Base-by-base conservation (phyloP, 257 asterid species). In the Dorcoceras hygrometricum region DNA sequence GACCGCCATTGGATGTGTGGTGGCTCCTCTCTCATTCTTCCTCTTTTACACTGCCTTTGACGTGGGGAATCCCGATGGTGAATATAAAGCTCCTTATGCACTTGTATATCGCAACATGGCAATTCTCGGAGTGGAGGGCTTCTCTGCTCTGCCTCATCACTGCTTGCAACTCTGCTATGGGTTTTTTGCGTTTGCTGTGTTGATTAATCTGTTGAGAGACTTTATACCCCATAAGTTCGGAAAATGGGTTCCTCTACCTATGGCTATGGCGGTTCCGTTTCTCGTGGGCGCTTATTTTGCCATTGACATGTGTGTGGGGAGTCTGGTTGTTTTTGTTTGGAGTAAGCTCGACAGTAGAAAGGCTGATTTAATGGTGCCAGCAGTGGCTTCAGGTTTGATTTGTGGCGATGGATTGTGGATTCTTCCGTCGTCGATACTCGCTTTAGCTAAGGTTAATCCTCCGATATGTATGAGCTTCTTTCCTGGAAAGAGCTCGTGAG, bases 181-280 rank as follows among this genome's bases (percentile, higher is more conserved):
- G 56, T 86, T 84, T 50, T 88, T 88, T 8, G 80, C 72, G 8
- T 81, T 81, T 18, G 95, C 92, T 0, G 9, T 89, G 6, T 4
- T 68, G 63, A 70, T 78, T 5, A 89, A 89, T 69, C 54, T 89
- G 59, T 14, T 61, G 68, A 84, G 91, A 51, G 96, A 84, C 20
- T 1, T 67, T 0, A 7, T 20, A 57, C 92, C 91, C 0, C 23
- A 31, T 74, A 74, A 57, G 78, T 16, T 73, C 0, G 87, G 90
- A 71, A 78, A 67, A 23, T 71, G 84, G 77, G 70, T 87, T 6
- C 95, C 96, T 0, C 80, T 89, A 6, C 95, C 96, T 6, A 86
- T 87, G 95, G 96, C 95, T 6, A 89, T 89, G 92, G 96, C 96
- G 1, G 96, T 84, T 75, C 96, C 95, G 6, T 89, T 89, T 59